These are phyloP conservation scores for Blastocystis sp. DNA, from an alignment of 352 stramenopile species.

Conservation along the genomic window DNA sequence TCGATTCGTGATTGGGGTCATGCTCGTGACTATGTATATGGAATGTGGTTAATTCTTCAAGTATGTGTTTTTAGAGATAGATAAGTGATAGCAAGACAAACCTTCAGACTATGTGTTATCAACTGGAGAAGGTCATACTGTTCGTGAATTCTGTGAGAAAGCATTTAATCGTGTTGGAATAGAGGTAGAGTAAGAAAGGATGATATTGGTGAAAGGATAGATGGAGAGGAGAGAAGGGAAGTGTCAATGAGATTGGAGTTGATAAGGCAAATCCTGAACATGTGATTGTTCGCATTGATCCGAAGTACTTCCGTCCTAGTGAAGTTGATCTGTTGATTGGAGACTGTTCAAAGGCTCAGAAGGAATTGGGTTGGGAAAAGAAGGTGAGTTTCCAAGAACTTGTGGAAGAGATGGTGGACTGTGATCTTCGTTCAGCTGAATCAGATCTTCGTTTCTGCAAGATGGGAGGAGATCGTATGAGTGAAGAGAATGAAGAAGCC, in stretches of 20 bases:
- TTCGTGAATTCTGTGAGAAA: constrained; percentile 92
- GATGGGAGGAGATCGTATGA: not conserved
- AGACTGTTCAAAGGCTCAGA: constrained; percentile 83
- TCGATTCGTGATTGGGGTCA: constrained; percentile 95
- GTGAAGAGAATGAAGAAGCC: constrained; percentile 28
- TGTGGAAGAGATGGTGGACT: constrained; percentile 87
- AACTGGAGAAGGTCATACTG: constrained; percentile 92
- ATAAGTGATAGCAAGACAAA: constrained; percentile 68
- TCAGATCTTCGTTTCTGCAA: constrained; percentile 16
- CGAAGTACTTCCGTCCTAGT: constrained; percentile 91
- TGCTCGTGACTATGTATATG: constrained; percentile 92
- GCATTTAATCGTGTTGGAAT: constrained; percentile 82
- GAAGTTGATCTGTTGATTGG: constrained; percentile 93
- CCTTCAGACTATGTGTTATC: constrained; percentile 82
- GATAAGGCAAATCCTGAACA: constrained; percentile 71
- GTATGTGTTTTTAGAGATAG: not conserved
- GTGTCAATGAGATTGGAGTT: constrained; percentile 82
- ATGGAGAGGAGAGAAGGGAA: constrained; percentile 68
- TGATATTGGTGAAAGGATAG: constrained; percentile 56
- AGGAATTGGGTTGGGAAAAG: constrained; percentile 81
- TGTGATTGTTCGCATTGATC: constrained; percentile 87
- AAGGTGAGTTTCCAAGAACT: constrained; percentile 82
- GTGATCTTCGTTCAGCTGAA: not conserved
- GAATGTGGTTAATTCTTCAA: constrained; percentile 98
- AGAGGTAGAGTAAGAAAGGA: constrained; percentile 82